A percentile compares a stretch with the other conserved stretches of the same genome.
phyloP scores from a whole-genome alignment of 2,329 filamentous ascomycete genomes.

The Colletotrichum truncatum region DNA sequence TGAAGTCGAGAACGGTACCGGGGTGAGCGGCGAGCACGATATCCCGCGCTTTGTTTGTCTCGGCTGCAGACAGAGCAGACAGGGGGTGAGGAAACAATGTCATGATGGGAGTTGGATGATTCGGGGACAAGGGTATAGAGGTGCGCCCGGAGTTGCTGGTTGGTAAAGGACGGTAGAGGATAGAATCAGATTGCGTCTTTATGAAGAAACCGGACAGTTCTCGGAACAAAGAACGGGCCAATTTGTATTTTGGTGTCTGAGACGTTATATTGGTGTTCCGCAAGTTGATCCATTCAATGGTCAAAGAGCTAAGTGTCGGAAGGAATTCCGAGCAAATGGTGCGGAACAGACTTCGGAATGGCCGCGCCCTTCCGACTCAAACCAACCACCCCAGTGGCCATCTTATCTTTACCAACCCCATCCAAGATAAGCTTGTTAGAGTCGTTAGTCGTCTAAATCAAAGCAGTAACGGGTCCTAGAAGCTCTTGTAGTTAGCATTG shows the following conservation, averaged over 20 bases:
- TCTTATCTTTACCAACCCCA: conserved; percentile 26
- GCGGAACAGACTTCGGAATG: background rate
- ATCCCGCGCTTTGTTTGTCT: conserved; percentile 45
- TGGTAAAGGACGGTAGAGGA: background rate
- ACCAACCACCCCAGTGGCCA: background rate
- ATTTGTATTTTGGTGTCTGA: background rate
- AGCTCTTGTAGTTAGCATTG: conserved; percentile 11
- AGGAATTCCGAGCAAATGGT: background rate
- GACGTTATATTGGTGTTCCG: background rate
- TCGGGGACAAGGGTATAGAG: conserved; percentile 10
- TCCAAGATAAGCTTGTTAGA: conserved; percentile 1
- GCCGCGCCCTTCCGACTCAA: conserved; percentile 1
- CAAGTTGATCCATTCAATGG: conserved; percentile 2
- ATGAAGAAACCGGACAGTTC: background rate
- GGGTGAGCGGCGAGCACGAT: conserved; percentile 41
- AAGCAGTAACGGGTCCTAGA: background rate
- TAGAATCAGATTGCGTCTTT: background rate
- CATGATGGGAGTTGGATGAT: conserved; percentile 21
- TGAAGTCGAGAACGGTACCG: conserved; percentile 46
- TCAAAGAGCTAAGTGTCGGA: conserved; percentile 1
- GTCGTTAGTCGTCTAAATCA: background rate
- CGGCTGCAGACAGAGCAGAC: conserved; percentile 38
- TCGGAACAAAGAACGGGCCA: background rate
- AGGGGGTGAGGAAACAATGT: conserved; percentile 41
- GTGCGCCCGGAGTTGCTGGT: background rate